Conservation (phyloP, 495 filamentous ascomycete genomes). For the Neurospora sp. region DNA sequence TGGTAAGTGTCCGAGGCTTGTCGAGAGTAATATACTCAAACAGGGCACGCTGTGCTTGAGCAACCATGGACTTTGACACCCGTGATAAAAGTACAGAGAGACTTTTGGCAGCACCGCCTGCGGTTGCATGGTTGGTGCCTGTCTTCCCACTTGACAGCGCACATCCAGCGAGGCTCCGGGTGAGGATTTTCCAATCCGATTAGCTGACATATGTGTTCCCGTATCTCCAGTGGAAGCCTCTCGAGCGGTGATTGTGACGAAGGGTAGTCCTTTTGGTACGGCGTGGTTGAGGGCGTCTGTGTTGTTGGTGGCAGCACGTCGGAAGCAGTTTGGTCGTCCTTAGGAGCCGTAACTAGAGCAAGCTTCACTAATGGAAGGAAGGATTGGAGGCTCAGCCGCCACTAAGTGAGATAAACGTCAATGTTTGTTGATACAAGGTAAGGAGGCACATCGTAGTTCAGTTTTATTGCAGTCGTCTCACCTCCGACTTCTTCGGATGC, state of each 20-base stretch:
- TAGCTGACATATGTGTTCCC: not conserved
- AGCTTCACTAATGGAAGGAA: not conserved
- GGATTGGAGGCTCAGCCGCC: not conserved
- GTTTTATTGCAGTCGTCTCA: not conserved
- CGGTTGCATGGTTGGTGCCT: not conserved
- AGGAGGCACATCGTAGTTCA: not conserved
- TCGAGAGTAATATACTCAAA: not conserved
- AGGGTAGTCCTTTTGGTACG: not conserved
- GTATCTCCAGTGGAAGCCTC: not conserved
- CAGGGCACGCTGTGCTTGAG: not conserved
- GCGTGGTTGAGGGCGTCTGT: not conserved
- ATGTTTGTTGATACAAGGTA: not conserved
- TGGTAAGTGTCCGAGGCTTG: not conserved
- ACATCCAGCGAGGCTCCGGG: not conserved
- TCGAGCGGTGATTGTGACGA: not conserved
- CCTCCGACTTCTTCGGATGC: not conserved
- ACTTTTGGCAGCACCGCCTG: not conserved
- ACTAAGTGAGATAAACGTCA: not conserved
- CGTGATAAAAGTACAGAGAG: not conserved
- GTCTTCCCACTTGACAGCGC: not conserved
- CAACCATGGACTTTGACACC: not conserved
- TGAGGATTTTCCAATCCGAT: not conserved
- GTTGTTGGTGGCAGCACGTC: not conserved
- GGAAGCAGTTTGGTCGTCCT: not conserved
- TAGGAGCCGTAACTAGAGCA: not conserved